These are phyloP conservation scores for Mycosphaerella sp. DNA, from an alignment of 2,329 filamentous ascomycete genomes.

Conservation along the genomic window DNA sequence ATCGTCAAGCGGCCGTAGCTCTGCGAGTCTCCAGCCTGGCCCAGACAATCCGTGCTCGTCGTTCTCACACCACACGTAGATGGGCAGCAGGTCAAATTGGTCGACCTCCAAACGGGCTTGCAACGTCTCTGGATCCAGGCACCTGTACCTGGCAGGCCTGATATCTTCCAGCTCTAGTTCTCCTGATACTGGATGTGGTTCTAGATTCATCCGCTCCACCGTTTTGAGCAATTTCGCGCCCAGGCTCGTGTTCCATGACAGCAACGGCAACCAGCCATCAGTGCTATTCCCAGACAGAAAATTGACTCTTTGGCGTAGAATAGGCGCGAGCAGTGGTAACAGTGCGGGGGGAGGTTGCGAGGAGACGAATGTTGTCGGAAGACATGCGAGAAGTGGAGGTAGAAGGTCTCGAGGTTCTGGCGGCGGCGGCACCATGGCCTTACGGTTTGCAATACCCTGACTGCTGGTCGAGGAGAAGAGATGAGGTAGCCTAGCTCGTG, in stretches of 20 bases:
- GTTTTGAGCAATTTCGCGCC: conserved; percentile 56
- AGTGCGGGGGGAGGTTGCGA: conserved; percentile 55
- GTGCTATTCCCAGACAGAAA: conserved; percentile 51
- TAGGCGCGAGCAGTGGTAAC: conserved; percentile 56
- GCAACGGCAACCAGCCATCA: conserved; percentile 60
- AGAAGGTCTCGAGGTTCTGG: conserved; percentile 54
- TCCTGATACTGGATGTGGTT: conserved; percentile 75
- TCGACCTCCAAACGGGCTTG: conserved; percentile 59
- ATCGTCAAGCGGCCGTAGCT: conserved; percentile 56
- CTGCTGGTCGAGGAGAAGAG: not conserved
- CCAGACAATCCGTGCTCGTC: conserved; percentile 52
- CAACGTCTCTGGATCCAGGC: conserved; percentile 70
- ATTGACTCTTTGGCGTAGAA: conserved; percentile 56
- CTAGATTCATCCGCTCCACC: conserved; percentile 57
- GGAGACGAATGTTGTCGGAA: conserved; percentile 56
- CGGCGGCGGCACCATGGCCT: conserved; percentile 48
- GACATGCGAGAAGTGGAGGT: conserved; percentile 57
- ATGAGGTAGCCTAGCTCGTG: not conserved
- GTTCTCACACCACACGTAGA: conserved; percentile 63
- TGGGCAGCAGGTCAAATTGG: conserved; percentile 58
- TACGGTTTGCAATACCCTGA: not conserved
- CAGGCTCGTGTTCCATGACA: conserved; percentile 60
- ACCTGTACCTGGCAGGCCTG: conserved; percentile 55
- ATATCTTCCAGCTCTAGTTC: conserved; percentile 71
- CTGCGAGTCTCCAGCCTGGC: conserved; percentile 66